Conservation (phyloP, 441 rosid species). For the Raphanus hybrid region DNA sequence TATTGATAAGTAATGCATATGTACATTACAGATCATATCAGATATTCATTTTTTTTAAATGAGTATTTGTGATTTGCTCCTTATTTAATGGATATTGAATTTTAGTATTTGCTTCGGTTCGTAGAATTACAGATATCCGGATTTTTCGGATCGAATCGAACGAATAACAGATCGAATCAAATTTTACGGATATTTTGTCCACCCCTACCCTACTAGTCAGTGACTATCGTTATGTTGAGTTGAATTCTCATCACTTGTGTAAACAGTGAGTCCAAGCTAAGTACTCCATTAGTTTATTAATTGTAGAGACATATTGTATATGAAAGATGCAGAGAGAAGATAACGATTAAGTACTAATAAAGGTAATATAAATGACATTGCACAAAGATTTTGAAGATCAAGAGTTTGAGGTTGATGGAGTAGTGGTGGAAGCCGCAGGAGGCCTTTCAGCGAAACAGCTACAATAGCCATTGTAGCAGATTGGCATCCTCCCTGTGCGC, state of each 20-base stretch:
- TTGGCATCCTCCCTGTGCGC: slow-evolving; percentile 17
- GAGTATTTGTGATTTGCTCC: too few relatives aligned
- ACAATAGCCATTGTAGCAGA: slow-evolving; percentile 31
- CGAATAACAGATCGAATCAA: too few relatives aligned
- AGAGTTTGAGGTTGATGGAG: not conserved
- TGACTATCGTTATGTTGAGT: not conserved
- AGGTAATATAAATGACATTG: not conserved
- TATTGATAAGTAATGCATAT: too few relatives aligned
- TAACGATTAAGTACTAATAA: not conserved
- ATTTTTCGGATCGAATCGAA: too few relatives aligned
- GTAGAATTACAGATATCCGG: too few relatives aligned
- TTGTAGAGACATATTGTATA: not conserved
- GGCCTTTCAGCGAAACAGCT: slow-evolving; percentile 3
- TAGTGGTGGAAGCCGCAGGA: not conserved
- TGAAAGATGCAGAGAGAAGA: not conserved
- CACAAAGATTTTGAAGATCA: not conserved
- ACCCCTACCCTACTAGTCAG: not conserved
- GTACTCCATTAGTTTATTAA: not conserved
- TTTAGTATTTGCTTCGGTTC: too few relatives aligned
- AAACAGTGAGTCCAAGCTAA: not conserved
- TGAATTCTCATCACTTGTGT: not conserved
- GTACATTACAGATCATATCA: too few relatives aligned
- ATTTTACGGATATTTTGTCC: too few relatives aligned
- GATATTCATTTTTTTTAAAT: too few relatives aligned
- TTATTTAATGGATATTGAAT: too few relatives aligned